These are phyloP conservation scores for Pythium sukuiense DNA, from an alignment of 352 stramenopile species.

Conservation along the genomic window DNA sequence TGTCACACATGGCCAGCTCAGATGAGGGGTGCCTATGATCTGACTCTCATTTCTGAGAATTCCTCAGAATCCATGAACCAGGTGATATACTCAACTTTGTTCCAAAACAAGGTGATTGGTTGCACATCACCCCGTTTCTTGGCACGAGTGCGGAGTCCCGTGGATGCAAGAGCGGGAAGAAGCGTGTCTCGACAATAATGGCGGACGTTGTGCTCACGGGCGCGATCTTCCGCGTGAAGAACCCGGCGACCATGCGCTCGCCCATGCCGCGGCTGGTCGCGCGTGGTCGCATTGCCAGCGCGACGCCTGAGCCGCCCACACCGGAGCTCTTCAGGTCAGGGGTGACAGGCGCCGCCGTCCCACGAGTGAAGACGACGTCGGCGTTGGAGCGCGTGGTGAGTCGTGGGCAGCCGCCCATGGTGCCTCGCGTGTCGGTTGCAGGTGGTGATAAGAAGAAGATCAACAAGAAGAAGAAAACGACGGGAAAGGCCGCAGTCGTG, in stretches of 20 bases:
- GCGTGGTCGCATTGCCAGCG: conserved; percentile 19
- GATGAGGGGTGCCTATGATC: neutral
- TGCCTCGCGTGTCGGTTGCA: neutral
- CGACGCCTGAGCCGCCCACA: conserved; percentile 19
- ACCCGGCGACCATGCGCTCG: conserved; percentile 22
- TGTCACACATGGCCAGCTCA: neutral
- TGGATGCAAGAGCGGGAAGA: neutral
- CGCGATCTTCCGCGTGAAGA: conserved; percentile 35
- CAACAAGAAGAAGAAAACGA: conserved; percentile 7
- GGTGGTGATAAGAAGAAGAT: neutral
- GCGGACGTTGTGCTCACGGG: conserved; percentile 33
- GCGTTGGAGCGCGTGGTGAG: conserved; percentile 18
- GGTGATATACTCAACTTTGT: neutral
- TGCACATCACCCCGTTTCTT: neutral
- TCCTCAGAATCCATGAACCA: neutral
- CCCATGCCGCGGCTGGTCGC: conserved; percentile 21
- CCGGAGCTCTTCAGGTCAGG: conserved; percentile 4
- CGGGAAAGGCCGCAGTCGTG: neutral
- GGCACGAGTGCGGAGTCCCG: neutral
- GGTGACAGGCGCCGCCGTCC: neutral
- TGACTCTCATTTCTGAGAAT: conserved; percentile 18
- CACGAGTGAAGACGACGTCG: neutral
- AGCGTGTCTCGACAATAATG: conserved; percentile 22
- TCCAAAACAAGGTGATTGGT: neutral
- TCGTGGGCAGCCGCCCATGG: neutral